Evolutionary conservation across 1,284 basidiomycete species (phyloP).

Genomic region (Golubevia sp.): DNA sequence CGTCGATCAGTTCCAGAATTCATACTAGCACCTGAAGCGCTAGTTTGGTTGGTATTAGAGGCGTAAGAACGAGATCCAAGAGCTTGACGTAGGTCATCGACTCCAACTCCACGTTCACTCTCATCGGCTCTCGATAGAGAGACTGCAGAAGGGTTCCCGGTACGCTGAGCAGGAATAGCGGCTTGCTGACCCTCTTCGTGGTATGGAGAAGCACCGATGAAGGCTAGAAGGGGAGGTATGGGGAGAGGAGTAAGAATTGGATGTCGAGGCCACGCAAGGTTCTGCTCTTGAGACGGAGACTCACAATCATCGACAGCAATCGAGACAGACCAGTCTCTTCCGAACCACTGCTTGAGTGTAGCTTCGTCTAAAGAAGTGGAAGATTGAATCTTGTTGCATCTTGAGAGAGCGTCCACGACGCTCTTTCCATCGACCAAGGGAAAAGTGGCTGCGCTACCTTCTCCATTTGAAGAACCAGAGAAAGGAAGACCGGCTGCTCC

Average conservation of each 20-base stretch:
- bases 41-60: neutral
- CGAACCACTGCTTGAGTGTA: slow-evolving; percentile 40
- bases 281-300: slow-evolving; percentile 1
- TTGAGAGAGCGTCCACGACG: slow-evolving; percentile 25
- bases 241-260: no score
- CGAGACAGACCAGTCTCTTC: slow-evolving; percentile 47
- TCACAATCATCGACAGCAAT: slow-evolving; percentile 39
- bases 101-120: neutral
- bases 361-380: slow-evolving; percentile 22
- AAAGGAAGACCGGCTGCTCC: neutral
- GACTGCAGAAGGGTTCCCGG: neutral
- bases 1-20: neutral
- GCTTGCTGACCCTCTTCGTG: neutral
- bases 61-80: neutral
- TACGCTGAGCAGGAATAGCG: neutral
- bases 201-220: neutral
- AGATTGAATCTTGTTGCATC: slow-evolving; percentile 33
- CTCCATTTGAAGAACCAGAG: slow-evolving; percentile 7
- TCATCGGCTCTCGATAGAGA: neutral
- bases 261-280: no score
- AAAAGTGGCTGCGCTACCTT: slow-evolving; percentile 20
- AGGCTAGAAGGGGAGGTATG: neutral
- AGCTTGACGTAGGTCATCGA: neutral
- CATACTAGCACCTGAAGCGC: neutral
- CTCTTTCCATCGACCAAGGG: slow-evolving; percentile 18